Conservation (phyloP, 345 rosid species). For the Citrus inodora region DNA sequence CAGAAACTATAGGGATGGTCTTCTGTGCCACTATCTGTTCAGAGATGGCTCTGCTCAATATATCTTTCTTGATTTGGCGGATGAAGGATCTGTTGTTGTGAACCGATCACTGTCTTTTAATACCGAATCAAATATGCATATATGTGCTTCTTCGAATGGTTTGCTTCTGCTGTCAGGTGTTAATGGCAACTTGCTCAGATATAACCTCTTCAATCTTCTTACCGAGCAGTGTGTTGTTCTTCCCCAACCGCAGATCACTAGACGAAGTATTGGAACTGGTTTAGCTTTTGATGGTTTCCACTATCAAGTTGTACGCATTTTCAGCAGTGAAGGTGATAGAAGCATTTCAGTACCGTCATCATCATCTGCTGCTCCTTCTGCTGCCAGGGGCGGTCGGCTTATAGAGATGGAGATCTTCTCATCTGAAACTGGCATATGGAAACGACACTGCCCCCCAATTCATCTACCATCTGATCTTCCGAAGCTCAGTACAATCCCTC, state of each 20-base stretch:
- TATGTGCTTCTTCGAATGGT: slow-evolving; percentile 24
- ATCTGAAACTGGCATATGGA: slow-evolving; percentile 17
- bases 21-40: slow-evolving; percentile 27
- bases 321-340: slow-evolving; percentile 5
- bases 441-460: not conserved
- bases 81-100: slow-evolving; percentile 3
- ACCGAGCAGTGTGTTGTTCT: slow-evolving; percentile 13
- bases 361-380: not conserved
- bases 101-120: slow-evolving; percentile 11
- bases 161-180: slow-evolving; percentile 17
- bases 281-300: slow-evolving; percentile 21
- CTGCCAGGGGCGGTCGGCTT: not conserved
- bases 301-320: slow-evolving; percentile 23
- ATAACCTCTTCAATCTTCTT: slow-evolving; percentile 8
- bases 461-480: slow-evolving; percentile 22
- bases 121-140: slow-evolving; percentile 6
- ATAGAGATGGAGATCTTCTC: slow-evolving; percentile 27
- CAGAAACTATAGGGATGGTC: slow-evolving; percentile 2
- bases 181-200: not conserved
- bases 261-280: slow-evolving; percentile 17
- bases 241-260: slow-evolving; percentile 23
- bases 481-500: slow-evolving; percentile 10
- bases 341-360: not conserved
- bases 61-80: slow-evolving; percentile 13
- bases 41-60: slow-evolving; percentile 23